phyloP scores from a whole-genome alignment of 176 grass and related monocot species.

The Carex cristatella region DNA sequence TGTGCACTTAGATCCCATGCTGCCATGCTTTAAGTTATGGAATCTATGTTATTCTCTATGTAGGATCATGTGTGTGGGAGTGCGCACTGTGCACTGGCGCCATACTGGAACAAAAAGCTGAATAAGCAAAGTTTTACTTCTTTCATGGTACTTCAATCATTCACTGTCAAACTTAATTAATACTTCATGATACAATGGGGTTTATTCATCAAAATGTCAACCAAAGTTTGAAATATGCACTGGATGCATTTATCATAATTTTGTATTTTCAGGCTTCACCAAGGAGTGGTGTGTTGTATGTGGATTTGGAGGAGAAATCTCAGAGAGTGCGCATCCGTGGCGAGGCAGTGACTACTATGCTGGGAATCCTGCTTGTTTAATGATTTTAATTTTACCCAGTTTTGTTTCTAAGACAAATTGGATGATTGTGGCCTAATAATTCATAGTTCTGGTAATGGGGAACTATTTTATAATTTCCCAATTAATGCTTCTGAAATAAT shows the following conservation, averaged over 20 bases:
- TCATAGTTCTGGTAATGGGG: neutral
- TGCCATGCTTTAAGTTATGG: neutral
- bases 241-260: neutral
- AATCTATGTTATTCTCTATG: neutral
- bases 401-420: neutral
- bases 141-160: constrained; percentile 31
- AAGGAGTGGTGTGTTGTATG: constrained; percentile 36
- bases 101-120: constrained; percentile 45
- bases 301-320: constrained; percentile 29
- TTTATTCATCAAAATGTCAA: neutral
- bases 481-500: neutral
- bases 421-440: neutral
- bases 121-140: constrained; percentile 27
- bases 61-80: constrained; percentile 57
- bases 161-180: neutral
- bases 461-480: neutral
- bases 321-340: constrained; percentile 35
- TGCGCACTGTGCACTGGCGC: constrained; percentile 41
- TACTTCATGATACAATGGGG: neutral
- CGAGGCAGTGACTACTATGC: constrained; percentile 38
- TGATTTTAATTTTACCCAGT: neutral
- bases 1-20: neutral
- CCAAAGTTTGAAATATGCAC: neutral
- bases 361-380: constrained; percentile 30
- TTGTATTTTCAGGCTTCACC: constrained; percentile 39